Evolutionary conservation across 1,139 yeast genomes (phyloP).

Genomic region (Geotrichum siamense): DNA sequence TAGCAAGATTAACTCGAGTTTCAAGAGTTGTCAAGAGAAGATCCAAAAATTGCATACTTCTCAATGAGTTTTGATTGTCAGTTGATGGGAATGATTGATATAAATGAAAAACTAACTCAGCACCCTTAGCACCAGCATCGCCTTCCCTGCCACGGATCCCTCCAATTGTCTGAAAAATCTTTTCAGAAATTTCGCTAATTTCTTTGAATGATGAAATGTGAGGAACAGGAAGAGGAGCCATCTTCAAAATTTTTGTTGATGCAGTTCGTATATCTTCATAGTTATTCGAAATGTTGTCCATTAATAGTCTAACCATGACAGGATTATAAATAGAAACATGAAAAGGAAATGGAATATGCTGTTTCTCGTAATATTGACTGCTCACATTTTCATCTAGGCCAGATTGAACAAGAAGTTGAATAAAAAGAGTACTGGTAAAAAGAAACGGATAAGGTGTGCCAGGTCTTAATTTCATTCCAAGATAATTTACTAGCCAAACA

Average conservation of each 20-base stretch:
- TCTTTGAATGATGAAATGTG: conserved; percentile 25
- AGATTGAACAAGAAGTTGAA: conserved; percentile 45
- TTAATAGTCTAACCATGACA: conserved; percentile 41
- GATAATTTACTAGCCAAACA: conserved; percentile 38
- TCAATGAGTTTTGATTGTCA: conserved; percentile 18
- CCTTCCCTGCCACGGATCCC: conserved; percentile 64
- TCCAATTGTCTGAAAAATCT: conserved; percentile 42
- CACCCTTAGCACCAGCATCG: conserved; percentile 72
- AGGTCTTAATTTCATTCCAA: conserved; percentile 47
- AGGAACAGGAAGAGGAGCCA: conserved; percentile 40
- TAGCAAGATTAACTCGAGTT: conserved; percentile 30
- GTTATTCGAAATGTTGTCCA: conserved; percentile 59
- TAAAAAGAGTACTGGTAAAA: conserved; percentile 45
- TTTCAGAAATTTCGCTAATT: conserved; percentile 31
- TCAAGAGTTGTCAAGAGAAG: conserved; percentile 33
- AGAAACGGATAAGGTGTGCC: conserved; percentile 64
- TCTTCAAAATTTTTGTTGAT: conserved; percentile 44
- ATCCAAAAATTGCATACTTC: conserved; percentile 30
- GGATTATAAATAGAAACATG: conserved; percentile 39
- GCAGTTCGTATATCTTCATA: conserved; percentile 66
- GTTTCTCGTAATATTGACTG: conserved; percentile 36
- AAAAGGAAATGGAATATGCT: conserved; percentile 41
- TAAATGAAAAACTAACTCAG: conserved; percentile 42
- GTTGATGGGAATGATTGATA: conserved; percentile 21
- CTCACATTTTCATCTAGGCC: conserved; percentile 49